Conservation (phyloP, 176 grass and related monocot species). For the Rhynchospora pubera region DNA sequence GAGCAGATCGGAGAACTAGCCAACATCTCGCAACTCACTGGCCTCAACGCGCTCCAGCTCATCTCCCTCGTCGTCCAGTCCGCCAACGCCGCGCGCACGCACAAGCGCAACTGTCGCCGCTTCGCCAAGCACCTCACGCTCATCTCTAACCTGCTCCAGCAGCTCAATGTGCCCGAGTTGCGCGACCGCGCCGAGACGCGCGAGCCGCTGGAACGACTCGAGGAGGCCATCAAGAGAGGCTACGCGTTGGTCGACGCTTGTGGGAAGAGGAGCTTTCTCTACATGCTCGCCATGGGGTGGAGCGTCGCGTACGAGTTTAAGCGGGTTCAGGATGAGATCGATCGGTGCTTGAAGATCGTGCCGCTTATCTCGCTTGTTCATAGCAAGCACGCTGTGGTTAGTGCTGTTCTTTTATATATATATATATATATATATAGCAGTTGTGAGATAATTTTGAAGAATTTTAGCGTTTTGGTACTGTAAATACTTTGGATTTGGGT, state of each 20-base stretch:
- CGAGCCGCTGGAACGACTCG: constrained; percentile 41
- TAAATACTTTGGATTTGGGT: background rate
- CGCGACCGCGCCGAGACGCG: constrained; percentile 37
- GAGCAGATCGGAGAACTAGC: constrained; percentile 15
- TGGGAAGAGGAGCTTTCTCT: constrained; percentile 39
- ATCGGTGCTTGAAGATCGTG: constrained; percentile 43
- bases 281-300: constrained; percentile 24
- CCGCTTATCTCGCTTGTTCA: constrained; percentile 52
- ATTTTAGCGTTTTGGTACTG: background rate
- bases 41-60: constrained; percentile 52
- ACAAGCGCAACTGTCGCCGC: constrained; percentile 41
- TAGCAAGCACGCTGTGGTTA: background rate
- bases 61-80: constrained; percentile 58
- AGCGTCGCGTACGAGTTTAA: constrained; percentile 36
- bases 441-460: background rate
- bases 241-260: constrained; percentile 39
- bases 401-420: background rate
- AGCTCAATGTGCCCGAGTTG: constrained; percentile 42
- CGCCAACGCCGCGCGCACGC: constrained; percentile 39
- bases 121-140: constrained; percentile 43
- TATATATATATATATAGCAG: no score
- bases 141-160: constrained; percentile 40
- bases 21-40: constrained; percentile 31
- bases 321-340: constrained; percentile 34
- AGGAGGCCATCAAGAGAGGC: constrained; percentile 27